Conservation (phyloP, 208 protist genomes). For the Leishmania turanica region DNA sequence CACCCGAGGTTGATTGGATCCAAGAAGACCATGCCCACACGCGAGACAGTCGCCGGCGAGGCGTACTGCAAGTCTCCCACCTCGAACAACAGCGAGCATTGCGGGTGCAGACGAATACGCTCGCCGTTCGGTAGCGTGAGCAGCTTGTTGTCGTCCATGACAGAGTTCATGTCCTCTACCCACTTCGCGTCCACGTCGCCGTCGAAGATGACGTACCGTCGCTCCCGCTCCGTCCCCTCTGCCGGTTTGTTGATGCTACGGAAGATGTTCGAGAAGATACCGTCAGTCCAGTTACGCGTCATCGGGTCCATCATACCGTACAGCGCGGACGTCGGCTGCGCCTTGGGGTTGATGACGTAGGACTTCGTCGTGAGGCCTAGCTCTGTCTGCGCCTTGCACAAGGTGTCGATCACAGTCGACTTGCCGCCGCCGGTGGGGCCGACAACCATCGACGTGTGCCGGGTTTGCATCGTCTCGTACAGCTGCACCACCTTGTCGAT, state of each 20-base stretch:
- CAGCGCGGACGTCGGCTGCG: conserved; percentile 95
- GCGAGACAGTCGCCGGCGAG: conserved; percentile 98
- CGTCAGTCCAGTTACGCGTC: conserved; percentile 99
- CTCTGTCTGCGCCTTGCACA: conserved; percentile 94
- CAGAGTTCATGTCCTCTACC: conserved; percentile 99
- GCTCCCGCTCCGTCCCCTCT: conserved; percentile 77
- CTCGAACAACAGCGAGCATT: conserved; percentile 98
- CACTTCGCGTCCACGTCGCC: conserved; percentile 99
- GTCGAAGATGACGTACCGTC: conserved; percentile 98
- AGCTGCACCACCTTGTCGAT: conserved; percentile 99
- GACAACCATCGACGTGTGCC: conserved; percentile 99
- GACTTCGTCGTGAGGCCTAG: conserved; percentile 94
- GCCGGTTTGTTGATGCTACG: conserved; percentile 94
- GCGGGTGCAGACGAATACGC: conserved; percentile 95
- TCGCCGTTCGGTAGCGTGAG: conserved; percentile 99
- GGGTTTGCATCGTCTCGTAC: conserved; percentile 99
- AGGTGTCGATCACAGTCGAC: conserved; percentile 96
- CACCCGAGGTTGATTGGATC: conserved; percentile 98
- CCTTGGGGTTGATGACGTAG: conserved; percentile 98
- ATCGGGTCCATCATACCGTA: conserved; percentile 99
- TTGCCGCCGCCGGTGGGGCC: conserved; percentile 98
- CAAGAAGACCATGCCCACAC: conserved; percentile 99
- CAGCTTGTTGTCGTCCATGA: conserved; percentile 99
- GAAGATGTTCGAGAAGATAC: conserved; percentile 99
- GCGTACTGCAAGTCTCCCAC: conserved; percentile 99